Base-by-base conservation (phyloP, 306 rosid genomes). In the Crataegus laevigata region DNA sequence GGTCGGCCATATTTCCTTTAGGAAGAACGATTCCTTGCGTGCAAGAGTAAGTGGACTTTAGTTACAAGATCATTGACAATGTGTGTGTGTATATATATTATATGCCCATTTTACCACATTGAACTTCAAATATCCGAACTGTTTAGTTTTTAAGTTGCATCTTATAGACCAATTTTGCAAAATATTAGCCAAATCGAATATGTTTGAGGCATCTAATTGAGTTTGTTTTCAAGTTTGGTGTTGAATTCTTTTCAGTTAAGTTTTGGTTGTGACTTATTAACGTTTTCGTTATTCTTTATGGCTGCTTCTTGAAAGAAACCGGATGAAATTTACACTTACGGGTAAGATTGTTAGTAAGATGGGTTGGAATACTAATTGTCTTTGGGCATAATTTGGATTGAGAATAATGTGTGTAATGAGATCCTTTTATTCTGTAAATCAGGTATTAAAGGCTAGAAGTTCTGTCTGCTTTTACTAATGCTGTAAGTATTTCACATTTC, bases 191-290 rank as follows among this genome's bases (percentile, higher is more conserved):
- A 32, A 32, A 32, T 32, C 36, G 36, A 32, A 32, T 0, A 32
- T 32, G 36, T 32, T 32, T 5, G 36, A 32, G 7, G 36, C 36
- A 32, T 32, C 36, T 1, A 32, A 32, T 32, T 32, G 36, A 32
- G 17, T 68, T 17, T 25, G 51, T 67, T 74, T 74, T 75, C 89
- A 94, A 97, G 98, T 80, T 75, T 94, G 85, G 96, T 94, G 73
- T 94, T 97, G 12, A 97, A 94, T 87, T 94, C 98, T 29, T 93
- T 94, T 86, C 98, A 94, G 80, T 89, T 94, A 77, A 91, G 96
- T 78, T 94, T 94, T 83, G 98, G 97, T 40, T 94, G 98, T 69
- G 98, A 97, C 55, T 90, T 94, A 30, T 79, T 94, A 68, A 94
- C 98, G 29, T 94, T 94, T 88, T 94, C 97, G 10, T 80, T 94